Base-by-base conservation (phyloP, 2,329 filamentous ascomycete species). In the Penicillium sp. region DNA sequence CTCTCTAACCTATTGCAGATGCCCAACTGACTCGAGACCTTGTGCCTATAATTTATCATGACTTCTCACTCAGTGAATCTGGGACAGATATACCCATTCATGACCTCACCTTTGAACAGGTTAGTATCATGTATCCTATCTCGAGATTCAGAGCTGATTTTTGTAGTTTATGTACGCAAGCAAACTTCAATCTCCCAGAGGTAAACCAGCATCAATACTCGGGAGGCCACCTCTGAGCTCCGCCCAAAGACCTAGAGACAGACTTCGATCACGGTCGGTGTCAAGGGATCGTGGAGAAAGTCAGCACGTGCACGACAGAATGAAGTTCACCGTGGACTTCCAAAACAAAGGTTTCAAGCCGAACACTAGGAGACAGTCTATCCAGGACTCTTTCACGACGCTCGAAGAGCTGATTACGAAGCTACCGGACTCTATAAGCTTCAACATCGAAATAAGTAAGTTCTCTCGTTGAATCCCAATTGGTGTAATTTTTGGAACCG, bases 391-490 rank as follows among this genome's bases (percentile, higher is more conserved):
- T 3, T 69, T 77, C 39, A 57, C 70, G 1, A 77, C 74, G 5
- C 54, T 77, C 14, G 66, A 73, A 48, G 72, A 77, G 43, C 53
- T 76, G 13, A 66, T 77, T 9, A 45, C 56, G 7, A 59, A 67
- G 39, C 55, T 77, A 2, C 74, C 74, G 0, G 55, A 68, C 5
- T 58, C 63, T 8, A 64, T 77, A n/a, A 68, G 69, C 2, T 73
- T 76, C 52, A 70, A 76, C 44, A 68, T 77, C 18, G 75, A 77
- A 60, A 65, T 77, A 40, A 77, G 72, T 75, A 60, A 31, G 69
- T 65, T 34, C 3, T 29, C 54, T 2, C 5, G 4, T 11, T 8
- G 29, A 14, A 10, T 22, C 5, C 5, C 3, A 34, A 45, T 22
- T 4, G 21, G 29, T 10, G 38, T 9, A 2, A 4, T 13, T 29